phyloP scores from a whole-genome alignment of 495 filamentous ascomycete genomes.

The Penicillium malachiteum region DNA sequence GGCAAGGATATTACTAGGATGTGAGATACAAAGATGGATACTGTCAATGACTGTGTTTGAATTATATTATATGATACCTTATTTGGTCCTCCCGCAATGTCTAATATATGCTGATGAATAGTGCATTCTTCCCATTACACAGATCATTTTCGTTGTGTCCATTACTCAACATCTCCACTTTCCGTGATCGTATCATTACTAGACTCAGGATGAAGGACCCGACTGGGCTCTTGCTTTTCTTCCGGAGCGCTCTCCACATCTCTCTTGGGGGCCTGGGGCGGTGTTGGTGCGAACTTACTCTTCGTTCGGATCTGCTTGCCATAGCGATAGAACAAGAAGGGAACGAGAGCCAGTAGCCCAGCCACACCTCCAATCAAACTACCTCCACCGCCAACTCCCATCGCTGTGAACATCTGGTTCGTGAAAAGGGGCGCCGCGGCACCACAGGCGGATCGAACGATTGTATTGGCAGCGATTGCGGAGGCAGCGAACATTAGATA shows the following conservation, averaged over 20 bases:
- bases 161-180: no score
- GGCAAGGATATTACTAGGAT: no score
- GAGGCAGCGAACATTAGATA: constrained; percentile 32
- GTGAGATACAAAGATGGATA: no score
- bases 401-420: constrained; percentile 30
- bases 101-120: no score
- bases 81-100: no score
- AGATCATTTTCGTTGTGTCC: no score
- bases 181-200: no score
- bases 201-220: no score
- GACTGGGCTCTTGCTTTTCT: no score
- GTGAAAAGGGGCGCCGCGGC: constrained; percentile 34
- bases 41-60: no score
- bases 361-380: constrained; percentile 48
- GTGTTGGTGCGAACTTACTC: constrained; percentile 36
- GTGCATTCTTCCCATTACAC: no score
- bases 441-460: constrained; percentile 28
- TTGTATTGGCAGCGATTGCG: constrained; percentile 31
- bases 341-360: constrained; percentile 41
- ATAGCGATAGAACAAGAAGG: constrained; percentile 53
- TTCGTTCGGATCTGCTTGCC: constrained; percentile 44
- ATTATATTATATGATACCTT: no score
- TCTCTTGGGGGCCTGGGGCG: background rate
- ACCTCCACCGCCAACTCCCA: constrained; percentile 55
- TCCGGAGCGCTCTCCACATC: background rate